Evolutionary conservation across 768 basidiomycete species (phyloP), one percentile per base, ranked within the genome.

Genomic region (Trametopsis cervina): DNA sequence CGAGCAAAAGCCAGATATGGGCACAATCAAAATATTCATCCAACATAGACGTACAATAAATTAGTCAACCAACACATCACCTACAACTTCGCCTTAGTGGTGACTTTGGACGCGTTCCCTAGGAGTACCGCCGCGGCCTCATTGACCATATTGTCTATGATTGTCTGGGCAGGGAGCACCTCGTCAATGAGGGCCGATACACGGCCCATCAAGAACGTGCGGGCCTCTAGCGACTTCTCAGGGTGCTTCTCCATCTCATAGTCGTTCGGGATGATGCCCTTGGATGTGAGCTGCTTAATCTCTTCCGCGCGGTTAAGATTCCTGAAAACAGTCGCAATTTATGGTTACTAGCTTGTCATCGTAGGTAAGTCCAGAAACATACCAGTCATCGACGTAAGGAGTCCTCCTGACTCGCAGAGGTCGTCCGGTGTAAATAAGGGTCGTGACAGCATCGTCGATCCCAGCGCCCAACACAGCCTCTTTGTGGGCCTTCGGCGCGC

Each of bases 351-450:
- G 12, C 9, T n/a, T n/a, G 26, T 10, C 27, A 35, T 12, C 11
- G 44, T 27, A 33, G 4, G 2, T 11, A 33, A 13, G 2, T 13
- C 17, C 7, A 18, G n/a, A 23, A 23, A 67, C 73, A 37, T 57
- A 85, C 88, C 91, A 92, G 54, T 91, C 81, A 13, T 81, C 81
- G 51, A 95, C 77, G 62, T 91, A 96, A 15, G 86, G 80, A 2
- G 89, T 92, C 63, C 82, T 80, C 54, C 83, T 69, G 29, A 95
- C 91, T 33, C 93, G 80, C 56, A 96, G 69, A 17, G 94, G 93
- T 25, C 93, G 81, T 10, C 92, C 92, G 38, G 89, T 89, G 69
- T 80, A 92, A 59, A 95, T 94, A 40, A 91, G 60, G n/a, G 92
- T 94, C 15, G 82, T 85, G 36, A 83, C 72, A 17, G 81, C 81